Evolutionary conservation across 495 filamentous ascomycete species (phyloP).

Genomic region (Aspergillus funiculosus): DNA sequence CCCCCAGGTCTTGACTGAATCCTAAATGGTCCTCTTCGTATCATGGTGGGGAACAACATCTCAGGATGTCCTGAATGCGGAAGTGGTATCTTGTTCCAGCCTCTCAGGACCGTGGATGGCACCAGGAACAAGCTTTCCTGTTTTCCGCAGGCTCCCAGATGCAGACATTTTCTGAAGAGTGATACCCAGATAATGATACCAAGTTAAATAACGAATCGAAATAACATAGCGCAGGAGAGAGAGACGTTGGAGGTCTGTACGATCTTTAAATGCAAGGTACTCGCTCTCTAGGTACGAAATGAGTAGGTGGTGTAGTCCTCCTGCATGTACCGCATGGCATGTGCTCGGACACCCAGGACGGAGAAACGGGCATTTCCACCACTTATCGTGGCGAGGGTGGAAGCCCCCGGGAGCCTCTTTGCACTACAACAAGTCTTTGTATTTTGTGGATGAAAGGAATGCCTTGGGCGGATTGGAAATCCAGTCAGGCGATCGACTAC

Average conservation of each 20-base stretch:
- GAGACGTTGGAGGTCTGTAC: background rate
- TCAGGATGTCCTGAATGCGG: slow-evolving; percentile 6
- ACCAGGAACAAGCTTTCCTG: slow-evolving; percentile 18
- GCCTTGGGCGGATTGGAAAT: slow-evolving; percentile 2
- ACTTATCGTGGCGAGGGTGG: slow-evolving; percentile 9
- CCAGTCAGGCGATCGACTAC: slow-evolving; percentile 2
- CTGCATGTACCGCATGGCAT: slow-evolving; percentile 13
- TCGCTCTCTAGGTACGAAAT: too few relatives aligned
- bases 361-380: slow-evolving; percentile 14
- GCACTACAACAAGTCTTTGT: slow-evolving; percentile 3
- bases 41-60: background rate
- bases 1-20: background rate
- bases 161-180: too few relatives aligned
- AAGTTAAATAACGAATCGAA: too few relatives aligned
- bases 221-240: background rate
- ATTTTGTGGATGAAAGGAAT: slow-evolving; percentile 1
- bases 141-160: too few relatives aligned
- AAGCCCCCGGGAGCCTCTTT: slow-evolving; percentile 9
- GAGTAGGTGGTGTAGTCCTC: slow-evolving; percentile 9
- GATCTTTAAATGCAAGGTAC: slow-evolving; percentile 7
- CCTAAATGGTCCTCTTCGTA: background rate
- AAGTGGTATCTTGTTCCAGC: slow-evolving; percentile 2
- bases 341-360: slow-evolving; percentile 1
- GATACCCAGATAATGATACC: too few relatives aligned
- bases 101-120: background rate